Percentiles rank a stretch among this genome's conserved stretches.
These are phyloP conservation scores for Fusarium euwallaceae DNA, from an alignment of 2,329 filamentous ascomycete genomes.

Conservation along the genomic window DNA sequence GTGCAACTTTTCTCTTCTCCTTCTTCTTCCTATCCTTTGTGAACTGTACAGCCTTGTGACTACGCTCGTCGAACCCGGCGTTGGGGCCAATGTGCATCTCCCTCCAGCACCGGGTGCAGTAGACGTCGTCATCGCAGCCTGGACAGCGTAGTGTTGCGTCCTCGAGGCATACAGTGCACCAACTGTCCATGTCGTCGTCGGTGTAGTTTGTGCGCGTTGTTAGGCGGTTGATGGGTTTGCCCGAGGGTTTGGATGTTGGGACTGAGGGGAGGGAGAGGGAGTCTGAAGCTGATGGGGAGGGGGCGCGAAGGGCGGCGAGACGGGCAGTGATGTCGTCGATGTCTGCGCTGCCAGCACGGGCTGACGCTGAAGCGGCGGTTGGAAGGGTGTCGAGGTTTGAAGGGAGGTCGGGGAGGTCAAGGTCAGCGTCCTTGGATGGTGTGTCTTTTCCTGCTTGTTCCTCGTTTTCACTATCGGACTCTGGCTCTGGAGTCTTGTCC, in stretches of 20 bases:
- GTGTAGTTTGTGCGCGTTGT: slow-evolving; percentile 62
- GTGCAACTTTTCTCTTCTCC: slow-evolving; percentile 52
- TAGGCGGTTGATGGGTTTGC: slow-evolving; percentile 56
- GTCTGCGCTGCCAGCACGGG: slow-evolving; percentile 45
- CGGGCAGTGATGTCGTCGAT: slow-evolving; percentile 63
- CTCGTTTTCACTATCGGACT: slow-evolving; percentile 16
- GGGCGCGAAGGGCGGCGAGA: slow-evolving; percentile 64
- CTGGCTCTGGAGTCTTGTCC: slow-evolving; percentile 29
- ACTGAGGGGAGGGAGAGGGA: slow-evolving; percentile 62
- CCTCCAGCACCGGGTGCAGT: slow-evolving; percentile 83
- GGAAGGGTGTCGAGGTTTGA: slow-evolving; percentile 56
- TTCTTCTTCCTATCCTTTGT: slow-evolving; percentile 51
- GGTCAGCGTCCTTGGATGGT: slow-evolving; percentile 28
- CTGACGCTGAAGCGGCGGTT: slow-evolving; percentile 27
- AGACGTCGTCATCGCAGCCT: slow-evolving; percentile 79
- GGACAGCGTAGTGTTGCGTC: slow-evolving; percentile 80
- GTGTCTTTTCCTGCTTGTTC: slow-evolving; percentile 39
- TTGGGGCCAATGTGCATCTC: slow-evolving; percentile 81
- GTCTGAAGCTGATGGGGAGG: slow-evolving; percentile 39
- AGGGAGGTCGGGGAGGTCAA: slow-evolving; percentile 63
- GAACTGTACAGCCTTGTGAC: slow-evolving; percentile 76
- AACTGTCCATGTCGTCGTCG: slow-evolving; percentile 79
- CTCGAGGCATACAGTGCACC: slow-evolving; percentile 87
- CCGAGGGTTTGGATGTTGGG: slow-evolving; percentile 63
- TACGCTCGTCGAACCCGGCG: slow-evolving; percentile 77